These are phyloP conservation scores for Trichoderma lentiforme DNA, from an alignment of 2,329 filamentous ascomycete genomes.

Conservation along the genomic window DNA sequence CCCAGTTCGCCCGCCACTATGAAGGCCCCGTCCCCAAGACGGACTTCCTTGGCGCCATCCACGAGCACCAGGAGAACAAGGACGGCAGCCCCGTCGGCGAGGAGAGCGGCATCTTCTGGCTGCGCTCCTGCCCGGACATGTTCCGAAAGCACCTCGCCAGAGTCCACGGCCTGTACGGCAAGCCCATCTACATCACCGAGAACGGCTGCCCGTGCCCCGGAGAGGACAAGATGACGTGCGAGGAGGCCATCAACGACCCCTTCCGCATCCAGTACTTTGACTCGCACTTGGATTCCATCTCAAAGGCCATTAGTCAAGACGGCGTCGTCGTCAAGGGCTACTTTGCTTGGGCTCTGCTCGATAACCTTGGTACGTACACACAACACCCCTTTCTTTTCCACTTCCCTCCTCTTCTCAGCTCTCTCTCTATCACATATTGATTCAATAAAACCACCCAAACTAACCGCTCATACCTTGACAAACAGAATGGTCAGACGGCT, in stretches of 20 bases:
- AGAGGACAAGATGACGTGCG: constrained; percentile 32
- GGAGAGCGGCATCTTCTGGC: constrained; percentile 34
- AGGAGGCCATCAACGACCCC: constrained; percentile 32
- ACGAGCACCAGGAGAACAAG: constrained; percentile 32
- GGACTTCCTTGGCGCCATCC: constrained; percentile 35
- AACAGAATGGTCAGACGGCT: constrained; percentile 37
- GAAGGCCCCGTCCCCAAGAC: constrained; percentile 24
- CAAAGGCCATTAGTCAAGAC: constrained; percentile 28
- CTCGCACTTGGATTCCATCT: constrained; percentile 38
- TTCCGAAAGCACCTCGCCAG: constrained; percentile 32
- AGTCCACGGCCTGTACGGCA: constrained; percentile 26
- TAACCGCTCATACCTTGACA: background rate
- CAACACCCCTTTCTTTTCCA: background rate
- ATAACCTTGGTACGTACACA: constrained; percentile 33
- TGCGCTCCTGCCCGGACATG: constrained; percentile 30
- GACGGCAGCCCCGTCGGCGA: constrained; percentile 30
- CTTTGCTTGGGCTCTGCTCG: constrained; percentile 36
- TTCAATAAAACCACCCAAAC: background rate
- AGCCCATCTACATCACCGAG: constrained; percentile 32
- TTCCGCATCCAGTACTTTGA: constrained; percentile 38
- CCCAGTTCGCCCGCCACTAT: constrained; percentile 33
- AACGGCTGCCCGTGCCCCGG: constrained; percentile 37
- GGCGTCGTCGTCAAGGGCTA: constrained; percentile 33
- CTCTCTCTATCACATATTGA: background rate
- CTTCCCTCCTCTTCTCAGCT: background rate